Percentiles rank a stretch among this genome's conserved stretches.
Conservation (phyloP, 495 filamentous ascomycete species). For the Aspergillus affinis region DNA sequence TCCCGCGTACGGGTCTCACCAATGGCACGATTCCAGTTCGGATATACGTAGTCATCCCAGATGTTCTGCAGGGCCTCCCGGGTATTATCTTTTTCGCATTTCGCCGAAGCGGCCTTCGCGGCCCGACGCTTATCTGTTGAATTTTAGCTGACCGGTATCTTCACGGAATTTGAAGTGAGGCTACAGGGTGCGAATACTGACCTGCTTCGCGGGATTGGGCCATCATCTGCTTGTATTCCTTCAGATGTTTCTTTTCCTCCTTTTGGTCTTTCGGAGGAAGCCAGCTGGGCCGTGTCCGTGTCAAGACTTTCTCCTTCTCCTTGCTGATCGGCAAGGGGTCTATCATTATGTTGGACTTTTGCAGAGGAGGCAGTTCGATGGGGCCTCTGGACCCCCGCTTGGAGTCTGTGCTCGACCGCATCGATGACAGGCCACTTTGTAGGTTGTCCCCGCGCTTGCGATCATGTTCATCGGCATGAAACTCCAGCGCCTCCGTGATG, state of each 20-base stretch:
- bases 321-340: conserved; percentile 93
- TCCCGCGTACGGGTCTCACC: conserved; percentile 76
- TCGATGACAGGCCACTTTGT: conserved; percentile 46
- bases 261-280: conserved; percentile 90
- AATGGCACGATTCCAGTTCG: conserved; percentile 78
- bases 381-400: conserved; percentile 56
- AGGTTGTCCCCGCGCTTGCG: conserved; percentile 49
- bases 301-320: conserved; percentile 92
- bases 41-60: conserved; percentile 87
- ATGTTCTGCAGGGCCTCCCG: conserved; percentile 63
- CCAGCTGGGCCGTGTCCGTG: conserved; percentile 90
- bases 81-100: conserved; percentile 66
- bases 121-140: conserved; percentile 48
- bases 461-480: conserved; percentile 69
- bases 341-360: conserved; percentile 89
- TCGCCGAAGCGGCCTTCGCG: conserved; percentile 46
- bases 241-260: conserved; percentile 88
- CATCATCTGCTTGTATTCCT: conserved; percentile 95
- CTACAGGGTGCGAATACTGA: conserved; percentile 28
- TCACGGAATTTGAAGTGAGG: conserved; percentile 3
- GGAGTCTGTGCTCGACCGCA: conserved; percentile 48
- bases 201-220: conserved; percentile 70
- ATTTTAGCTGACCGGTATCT: conserved; percentile 2
- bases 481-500: conserved; percentile 85
- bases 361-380: conserved; percentile 75